These are phyloP conservation scores for Primulina tabacum DNA, from an alignment of 257 asterid genomes.

Conservation along the genomic window DNA sequence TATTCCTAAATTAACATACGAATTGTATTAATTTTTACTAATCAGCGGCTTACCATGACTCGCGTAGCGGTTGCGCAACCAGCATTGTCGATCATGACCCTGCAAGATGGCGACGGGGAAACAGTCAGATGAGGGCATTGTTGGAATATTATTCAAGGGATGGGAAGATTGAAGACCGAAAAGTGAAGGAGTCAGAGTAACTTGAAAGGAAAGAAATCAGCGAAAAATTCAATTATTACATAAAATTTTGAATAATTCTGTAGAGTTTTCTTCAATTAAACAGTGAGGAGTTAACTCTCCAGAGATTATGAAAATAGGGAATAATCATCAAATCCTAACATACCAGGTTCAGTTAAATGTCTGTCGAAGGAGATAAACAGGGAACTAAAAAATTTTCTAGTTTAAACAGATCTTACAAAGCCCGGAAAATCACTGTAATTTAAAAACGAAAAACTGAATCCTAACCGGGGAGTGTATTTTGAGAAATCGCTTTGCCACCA, in stretches of 20 bases:
- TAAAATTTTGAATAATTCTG: background rate
- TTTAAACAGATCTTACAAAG: background rate
- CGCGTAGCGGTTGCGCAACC: constrained; percentile 81
- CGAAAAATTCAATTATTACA: background rate
- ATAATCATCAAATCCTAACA: background rate
- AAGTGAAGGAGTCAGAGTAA: constrained; percentile 26
- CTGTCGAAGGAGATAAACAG: background rate
- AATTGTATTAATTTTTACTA: background rate
- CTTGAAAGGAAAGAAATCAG: constrained; percentile 42
- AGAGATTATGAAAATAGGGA: background rate
- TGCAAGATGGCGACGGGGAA: constrained; percentile 32
- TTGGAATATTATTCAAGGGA: constrained; percentile 17
- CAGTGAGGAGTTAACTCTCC: constrained; percentile 1
- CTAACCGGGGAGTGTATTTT: background rate
- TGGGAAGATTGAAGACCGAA: constrained; percentile 23
- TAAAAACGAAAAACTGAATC: background rate
- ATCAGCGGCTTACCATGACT: constrained; percentile 57
- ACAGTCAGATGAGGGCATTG: constrained; percentile 33
- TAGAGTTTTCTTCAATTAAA: constrained; percentile 1
- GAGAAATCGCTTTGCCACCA: background rate
- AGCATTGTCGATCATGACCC: constrained; percentile 97
- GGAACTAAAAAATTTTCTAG: background rate
- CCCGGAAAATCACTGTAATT: background rate
- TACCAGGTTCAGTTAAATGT: background rate
- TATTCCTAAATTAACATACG: constrained; percentile 9